phyloP scores from a whole-genome alignment of 257 asterid species.

The Solanum neorickii region DNA sequence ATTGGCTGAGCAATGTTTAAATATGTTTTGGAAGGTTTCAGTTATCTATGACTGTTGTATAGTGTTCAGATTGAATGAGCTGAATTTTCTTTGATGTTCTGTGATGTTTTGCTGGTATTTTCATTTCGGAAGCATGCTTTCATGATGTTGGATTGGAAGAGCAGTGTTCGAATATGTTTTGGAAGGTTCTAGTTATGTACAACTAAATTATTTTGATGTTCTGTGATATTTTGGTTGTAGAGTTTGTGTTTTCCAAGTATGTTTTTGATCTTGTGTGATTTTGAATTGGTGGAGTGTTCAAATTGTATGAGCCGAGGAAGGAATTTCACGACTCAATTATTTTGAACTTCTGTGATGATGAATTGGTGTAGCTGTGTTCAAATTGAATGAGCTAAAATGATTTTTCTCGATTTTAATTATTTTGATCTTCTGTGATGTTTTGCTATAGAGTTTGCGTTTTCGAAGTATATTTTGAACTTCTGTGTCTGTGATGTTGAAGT shows the following conservation, averaged over 20 bases:
- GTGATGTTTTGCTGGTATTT: not conserved
- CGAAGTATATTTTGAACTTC: not conserved
- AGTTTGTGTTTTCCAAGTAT: not conserved
- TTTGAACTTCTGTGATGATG: not conserved
- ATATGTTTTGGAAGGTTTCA: slow-evolving; percentile 89
- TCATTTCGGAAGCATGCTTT: too few relatives aligned
- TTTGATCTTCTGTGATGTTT: not conserved
- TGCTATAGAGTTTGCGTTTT: not conserved
- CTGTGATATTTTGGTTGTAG: not conserved
- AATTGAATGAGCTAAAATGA: not conserved
- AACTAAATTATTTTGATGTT: not conserved
- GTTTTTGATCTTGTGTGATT: not conserved
- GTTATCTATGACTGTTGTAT: slow-evolving; percentile 9
- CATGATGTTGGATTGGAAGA: too few relatives aligned
- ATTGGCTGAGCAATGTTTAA: not conserved
- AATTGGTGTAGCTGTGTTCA: not conserved
- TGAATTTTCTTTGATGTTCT: not conserved
- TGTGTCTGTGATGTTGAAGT: not conserved
- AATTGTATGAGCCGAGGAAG: not conserved
- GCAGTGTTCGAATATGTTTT: too few relatives aligned
- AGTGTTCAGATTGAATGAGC: not conserved
- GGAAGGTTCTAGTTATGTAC: too few relatives aligned
- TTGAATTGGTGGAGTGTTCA: not conserved
- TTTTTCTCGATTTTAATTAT: not conserved
- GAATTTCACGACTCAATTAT: not conserved